Evolutionary conservation across 2,329 filamentous ascomycete genomes (phyloP), one percentile per base, ranked within the genome.

Genomic region (Nakataea oryzae): DNA sequence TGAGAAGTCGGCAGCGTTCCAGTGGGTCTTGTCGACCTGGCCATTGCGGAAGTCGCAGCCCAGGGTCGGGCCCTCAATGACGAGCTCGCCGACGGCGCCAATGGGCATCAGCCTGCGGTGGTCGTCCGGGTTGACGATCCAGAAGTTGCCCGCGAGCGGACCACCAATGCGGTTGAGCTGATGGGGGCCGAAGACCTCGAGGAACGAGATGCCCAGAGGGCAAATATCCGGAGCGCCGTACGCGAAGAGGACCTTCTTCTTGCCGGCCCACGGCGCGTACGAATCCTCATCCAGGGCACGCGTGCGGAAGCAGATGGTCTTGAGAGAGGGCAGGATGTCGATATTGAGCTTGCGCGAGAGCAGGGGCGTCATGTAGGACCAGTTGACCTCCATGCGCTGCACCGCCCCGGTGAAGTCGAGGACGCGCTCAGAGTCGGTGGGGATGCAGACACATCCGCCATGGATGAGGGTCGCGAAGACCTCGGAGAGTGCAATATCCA

Each of bases 361-460:
- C 0, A 83, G 77, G 2, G 85, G 82, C 0, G 86, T 87, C 65
- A 86, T 77, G 66, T 82, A 79, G 3, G 78, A 79, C 75, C 78
- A 80, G 58, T 77, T 82, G 32, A 79, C 79, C 21, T 78, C 70
- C 75, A 82, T 80, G 0, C 76, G 70, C 7, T 75, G 74, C 32
- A 86, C 81, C 0, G 76, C 78, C 2, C 76, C 78, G 1, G 75
- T 71, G 3, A 86, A 73, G 61, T 84, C 78, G 61, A 79, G 76
- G 41, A 80, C 69, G 21, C 80, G 73, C 62, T 84, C 79, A 6
- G 76, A 69, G 1, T 79, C 73, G 7, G 79, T 78, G 0, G 85
- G 84, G 0, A 87, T 74, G 63, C 84, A 87, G 7, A 87, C 75
- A 61, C 81, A 86, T 0, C 81, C 85, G 26, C 86, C 86, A 29